phyloP scores from a whole-genome alignment of 768 basidiomycete genomes.

The Galerina marginata region DNA sequence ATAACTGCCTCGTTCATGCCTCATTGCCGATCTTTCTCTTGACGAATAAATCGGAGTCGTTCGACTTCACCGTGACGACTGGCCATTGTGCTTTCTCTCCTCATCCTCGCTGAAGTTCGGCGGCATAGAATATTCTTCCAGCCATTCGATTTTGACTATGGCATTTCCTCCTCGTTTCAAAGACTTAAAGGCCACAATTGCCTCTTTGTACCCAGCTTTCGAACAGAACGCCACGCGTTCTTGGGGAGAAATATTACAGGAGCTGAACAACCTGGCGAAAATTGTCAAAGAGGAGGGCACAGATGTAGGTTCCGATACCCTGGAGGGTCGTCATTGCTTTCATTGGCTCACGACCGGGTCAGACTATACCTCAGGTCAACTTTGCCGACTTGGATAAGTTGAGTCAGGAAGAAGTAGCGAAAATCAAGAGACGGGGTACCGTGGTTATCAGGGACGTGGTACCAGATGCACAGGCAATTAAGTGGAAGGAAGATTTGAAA shows the following conservation, averaged over 20 bases:
- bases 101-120: background rate
- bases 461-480: constrained; percentile 54
- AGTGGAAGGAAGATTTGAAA: constrained; percentile 62
- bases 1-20: too few species aligned
- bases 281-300: constrained; percentile 53
- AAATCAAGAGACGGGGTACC: constrained; percentile 59
- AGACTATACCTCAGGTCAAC: constrained; percentile 69
- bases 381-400: constrained; percentile 59
- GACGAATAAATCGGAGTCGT: too few species aligned
- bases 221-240: constrained; percentile 52
- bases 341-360: background rate
- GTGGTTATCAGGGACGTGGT: constrained; percentile 70
- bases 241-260: constrained; percentile 62
- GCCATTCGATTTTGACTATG: constrained; percentile 6
- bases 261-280: constrained; percentile 51
- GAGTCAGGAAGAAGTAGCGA: constrained; percentile 47
- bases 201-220: constrained; percentile 55
- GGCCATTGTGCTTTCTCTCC: too few species aligned
- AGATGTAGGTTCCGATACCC: constrained; percentile 42
- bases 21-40: too few species aligned
- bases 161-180: constrained; percentile 54
- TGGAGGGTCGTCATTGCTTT: background rate
- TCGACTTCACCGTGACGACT: too few species aligned
- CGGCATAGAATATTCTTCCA: background rate
- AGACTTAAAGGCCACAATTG: constrained; percentile 64